phyloP scores from a whole-genome alignment of 2,329 filamentous ascomycete species.

The Colletotrichum graminicola region DNA sequence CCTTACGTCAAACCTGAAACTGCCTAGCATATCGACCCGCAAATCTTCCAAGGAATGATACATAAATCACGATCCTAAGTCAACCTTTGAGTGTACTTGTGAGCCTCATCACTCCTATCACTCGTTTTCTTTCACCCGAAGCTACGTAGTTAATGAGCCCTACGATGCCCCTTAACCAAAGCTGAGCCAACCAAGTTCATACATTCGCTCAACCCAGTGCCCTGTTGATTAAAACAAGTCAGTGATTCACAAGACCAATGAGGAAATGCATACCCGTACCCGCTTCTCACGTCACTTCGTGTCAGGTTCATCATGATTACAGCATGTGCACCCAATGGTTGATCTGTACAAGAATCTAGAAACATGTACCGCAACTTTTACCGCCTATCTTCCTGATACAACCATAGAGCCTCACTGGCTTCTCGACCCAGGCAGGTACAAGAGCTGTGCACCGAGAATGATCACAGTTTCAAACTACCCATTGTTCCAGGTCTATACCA shows the following conservation, averaged over 20 bases:
- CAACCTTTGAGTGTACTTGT: not conserved
- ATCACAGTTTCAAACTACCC: constrained; percentile 6
- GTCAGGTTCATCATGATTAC: not conserved
- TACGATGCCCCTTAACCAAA: too few species aligned
- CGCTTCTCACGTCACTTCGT: constrained; percentile 16
- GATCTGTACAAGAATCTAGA: constrained; percentile 20
- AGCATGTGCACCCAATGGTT: not conserved
- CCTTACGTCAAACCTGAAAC: not conserved
- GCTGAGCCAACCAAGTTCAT: not conserved
- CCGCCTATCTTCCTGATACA: not conserved
- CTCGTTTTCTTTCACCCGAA: not conserved
- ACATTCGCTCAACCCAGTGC: not conserved
- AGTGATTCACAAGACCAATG: not conserved
- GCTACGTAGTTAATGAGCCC: not conserved
- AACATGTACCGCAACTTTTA: not conserved
- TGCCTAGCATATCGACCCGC: not conserved
- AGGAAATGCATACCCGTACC: not conserved
- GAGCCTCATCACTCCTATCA: not conserved
- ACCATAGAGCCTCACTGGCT: not conserved
- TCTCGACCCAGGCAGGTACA: not conserved
- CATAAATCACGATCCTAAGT: not conserved
- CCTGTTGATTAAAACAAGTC: not conserved
- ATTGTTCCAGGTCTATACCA: too few species aligned
- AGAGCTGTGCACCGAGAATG: not conserved
- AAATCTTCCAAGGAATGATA: not conserved